Base-by-base conservation (phyloP, 2,329 filamentous ascomycete species). In the Paecilomyces fulvus region DNA sequence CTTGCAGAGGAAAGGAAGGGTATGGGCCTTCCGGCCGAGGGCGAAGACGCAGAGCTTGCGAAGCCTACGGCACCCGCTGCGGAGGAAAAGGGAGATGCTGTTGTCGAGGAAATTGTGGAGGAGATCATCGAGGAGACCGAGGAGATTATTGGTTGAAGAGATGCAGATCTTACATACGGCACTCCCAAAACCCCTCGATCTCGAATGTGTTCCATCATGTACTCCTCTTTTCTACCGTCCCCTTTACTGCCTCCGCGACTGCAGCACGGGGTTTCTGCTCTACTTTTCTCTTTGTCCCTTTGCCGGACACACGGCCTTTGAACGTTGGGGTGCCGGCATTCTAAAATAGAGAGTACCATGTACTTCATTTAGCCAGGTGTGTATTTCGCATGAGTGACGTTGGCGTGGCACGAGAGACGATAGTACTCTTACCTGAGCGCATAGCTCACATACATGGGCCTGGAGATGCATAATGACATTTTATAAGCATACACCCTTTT, bases 61-160 rank as follows among this genome's bases (percentile, higher is more conserved):
- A 73, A 71, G 61, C 72, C 78, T 53, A 79, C 79, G 14, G 82
- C 82, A 50, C 68, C 71, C 6, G 79, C 77, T 31, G 82, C 81
- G 48, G 83, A 84, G 63, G 85, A 83, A 58, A 83, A 89, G 74
- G 89, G 85, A 61, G 78, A 89, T 61, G 79, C 83, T 67, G 85
- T 95, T 60, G 91, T 96, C 61, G 94, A 97, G 76, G 89, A 92
- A 78, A 87, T 90, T 64, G 85, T 90, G 62, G 87, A 90, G 76
- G 92, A 96, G 77, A 92, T 88, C 65, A 75, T 89, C 60, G 86
- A 83, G 65, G 78, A 96, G 83, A 87, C 80, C 57, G 94, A 97
- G 80, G 94, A 97, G 77, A 79, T 89, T 63, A 74, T 82, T 62
- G 74, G 63, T 67, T 75, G 67, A 69, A 64, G 60, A 62, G 57